These are phyloP conservation scores for Saccharomycopsis babjevae DNA, from an alignment of 805 yeast genomes.

Conservation along the genomic window DNA sequence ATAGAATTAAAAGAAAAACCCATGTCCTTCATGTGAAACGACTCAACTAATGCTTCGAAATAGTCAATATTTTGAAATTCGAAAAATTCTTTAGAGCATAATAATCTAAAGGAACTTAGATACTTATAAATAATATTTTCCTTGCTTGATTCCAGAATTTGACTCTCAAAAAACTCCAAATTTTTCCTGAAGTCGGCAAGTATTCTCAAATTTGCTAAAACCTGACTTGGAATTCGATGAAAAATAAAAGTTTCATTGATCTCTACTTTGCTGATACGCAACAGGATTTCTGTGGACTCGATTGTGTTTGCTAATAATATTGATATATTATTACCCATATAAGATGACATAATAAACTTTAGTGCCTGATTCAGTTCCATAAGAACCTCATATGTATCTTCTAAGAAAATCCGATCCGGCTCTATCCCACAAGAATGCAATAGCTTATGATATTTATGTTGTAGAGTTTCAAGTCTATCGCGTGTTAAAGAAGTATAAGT, in stretches of 20 bases:
- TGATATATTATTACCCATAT: slow-evolving; percentile 20
- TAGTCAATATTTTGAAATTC: slow-evolving; percentile 36
- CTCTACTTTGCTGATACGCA: slow-evolving; percentile 31
- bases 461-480: not conserved
- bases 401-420: not conserved
- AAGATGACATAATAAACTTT: slow-evolving; percentile 10
- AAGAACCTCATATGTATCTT: slow-evolving; percentile 2
- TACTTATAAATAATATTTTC: slow-evolving; percentile 19
- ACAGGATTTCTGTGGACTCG: slow-evolving; percentile 53
- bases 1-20: slow-evolving; percentile 39
- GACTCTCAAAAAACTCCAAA: slow-evolving; percentile 6
- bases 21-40: slow-evolving; percentile 37
- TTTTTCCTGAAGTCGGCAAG: slow-evolving; percentile 29
- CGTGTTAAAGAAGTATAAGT: not conserved
- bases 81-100: slow-evolving; percentile 29
- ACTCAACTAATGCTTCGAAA: slow-evolving; percentile 41
- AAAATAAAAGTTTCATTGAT: slow-evolving; percentile 28
- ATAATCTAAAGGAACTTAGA: slow-evolving; percentile 27
- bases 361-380: slow-evolving; percentile 17
- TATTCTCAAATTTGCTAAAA: slow-evolving; percentile 48
- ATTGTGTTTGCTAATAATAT: slow-evolving; percentile 43
- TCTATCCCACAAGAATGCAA: not conserved
- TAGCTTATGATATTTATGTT: not conserved
- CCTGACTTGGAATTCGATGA: slow-evolving; percentile 52
- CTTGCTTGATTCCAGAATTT: not conserved